Percentiles rank a stretch among this genome's conserved stretches.
Evolutionary conservation across 2,329 filamentous ascomycete genomes (phyloP).

Genomic region (Fusarium incarnatum): DNA sequence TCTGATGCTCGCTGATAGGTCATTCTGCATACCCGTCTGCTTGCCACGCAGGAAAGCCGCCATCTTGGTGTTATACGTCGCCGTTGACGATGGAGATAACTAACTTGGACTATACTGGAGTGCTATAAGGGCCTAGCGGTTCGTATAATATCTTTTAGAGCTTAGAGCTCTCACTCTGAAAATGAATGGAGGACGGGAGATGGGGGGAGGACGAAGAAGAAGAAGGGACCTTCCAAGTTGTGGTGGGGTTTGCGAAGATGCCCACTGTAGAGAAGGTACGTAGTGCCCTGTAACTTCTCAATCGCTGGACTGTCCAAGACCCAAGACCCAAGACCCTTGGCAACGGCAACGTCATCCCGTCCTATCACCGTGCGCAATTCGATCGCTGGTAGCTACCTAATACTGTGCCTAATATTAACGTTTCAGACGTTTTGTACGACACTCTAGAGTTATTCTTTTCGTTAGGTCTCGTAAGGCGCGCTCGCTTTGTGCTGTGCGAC

Average conservation of each 20-base stretch:
- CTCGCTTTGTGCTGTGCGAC: not conserved
- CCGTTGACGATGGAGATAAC: slow-evolving; percentile 11
- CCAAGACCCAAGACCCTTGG: slow-evolving; percentile 35
- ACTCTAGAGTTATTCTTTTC: slow-evolving; percentile 7
- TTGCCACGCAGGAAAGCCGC: slow-evolving; percentile 89
- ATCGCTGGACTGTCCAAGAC: not conserved
- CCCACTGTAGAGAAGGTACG: slow-evolving; percentile 1
- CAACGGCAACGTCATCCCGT: slow-evolving; percentile 34
- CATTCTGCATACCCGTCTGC: slow-evolving; percentile 91
- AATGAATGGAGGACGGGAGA: not conserved
- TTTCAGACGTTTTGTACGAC: not conserved
- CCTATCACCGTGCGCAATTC: slow-evolving; percentile 6
- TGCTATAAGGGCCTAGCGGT: not conserved
- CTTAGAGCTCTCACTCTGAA: slow-evolving; percentile 20
- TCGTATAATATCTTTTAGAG: slow-evolving; percentile 15
- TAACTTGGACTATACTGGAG: not conserved
- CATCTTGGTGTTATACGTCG: slow-evolving; percentile 64
- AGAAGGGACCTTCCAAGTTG: slow-evolving; percentile 21
- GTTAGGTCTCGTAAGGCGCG: not conserved
- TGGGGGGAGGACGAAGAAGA: slow-evolving; percentile 11
- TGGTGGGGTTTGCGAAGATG: slow-evolving; percentile 37
- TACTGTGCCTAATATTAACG: not conserved
- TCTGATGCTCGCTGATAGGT: slow-evolving; percentile 84
- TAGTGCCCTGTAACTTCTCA: slow-evolving; percentile 25
- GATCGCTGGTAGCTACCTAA: not conserved